A percentile compares a stretch with the other conserved stretches of the same genome.
Evolutionary conservation across 2,329 filamentous ascomycete species (phyloP).

Genomic region (Chrysoporthe deuterocubensis): DNA sequence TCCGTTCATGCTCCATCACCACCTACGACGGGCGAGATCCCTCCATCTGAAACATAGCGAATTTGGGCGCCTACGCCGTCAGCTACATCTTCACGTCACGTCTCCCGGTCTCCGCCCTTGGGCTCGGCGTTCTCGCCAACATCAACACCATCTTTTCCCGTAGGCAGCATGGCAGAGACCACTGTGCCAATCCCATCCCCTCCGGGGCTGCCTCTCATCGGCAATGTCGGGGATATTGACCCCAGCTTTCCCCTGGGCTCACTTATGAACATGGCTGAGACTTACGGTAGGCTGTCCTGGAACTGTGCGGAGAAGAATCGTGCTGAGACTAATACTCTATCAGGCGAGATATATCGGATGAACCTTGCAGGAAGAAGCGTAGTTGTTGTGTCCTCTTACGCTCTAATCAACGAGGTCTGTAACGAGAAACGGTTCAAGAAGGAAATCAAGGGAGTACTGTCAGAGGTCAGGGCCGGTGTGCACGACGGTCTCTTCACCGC

Average conservation of each 20-base stretch:
- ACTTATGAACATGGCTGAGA: constrained; percentile 61
- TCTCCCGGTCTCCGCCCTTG: neutral
- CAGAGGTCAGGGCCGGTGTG: constrained; percentile 61
- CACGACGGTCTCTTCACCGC: constrained; percentile 67
- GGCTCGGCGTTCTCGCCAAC: neutral
- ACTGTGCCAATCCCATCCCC: constrained; percentile 63
- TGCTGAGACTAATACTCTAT: constrained; percentile 26
- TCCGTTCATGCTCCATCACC: neutral
- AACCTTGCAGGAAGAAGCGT: constrained; percentile 27
- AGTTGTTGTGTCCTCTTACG: constrained; percentile 24
- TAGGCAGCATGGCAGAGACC: constrained; percentile 29
- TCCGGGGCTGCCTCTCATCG: constrained; percentile 65
- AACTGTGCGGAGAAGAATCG: neutral
- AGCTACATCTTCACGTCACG: neutral
- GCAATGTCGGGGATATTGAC: constrained; percentile 68
- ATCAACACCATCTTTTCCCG: neutral
- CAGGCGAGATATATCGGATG: constrained; percentile 30
- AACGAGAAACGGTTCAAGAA: constrained; percentile 68
- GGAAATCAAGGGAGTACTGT: constrained; percentile 51
- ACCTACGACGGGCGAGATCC: neutral
- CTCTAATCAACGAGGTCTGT: constrained; percentile 63
- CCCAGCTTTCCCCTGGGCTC: constrained; percentile 59
- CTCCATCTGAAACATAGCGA: neutral
- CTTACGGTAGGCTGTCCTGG: constrained; percentile 57
- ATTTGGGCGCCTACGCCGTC: neutral